phyloP scores from a whole-genome alignment of 371 early-diverging fungal species.

The Circinella umbellata region DNA sequence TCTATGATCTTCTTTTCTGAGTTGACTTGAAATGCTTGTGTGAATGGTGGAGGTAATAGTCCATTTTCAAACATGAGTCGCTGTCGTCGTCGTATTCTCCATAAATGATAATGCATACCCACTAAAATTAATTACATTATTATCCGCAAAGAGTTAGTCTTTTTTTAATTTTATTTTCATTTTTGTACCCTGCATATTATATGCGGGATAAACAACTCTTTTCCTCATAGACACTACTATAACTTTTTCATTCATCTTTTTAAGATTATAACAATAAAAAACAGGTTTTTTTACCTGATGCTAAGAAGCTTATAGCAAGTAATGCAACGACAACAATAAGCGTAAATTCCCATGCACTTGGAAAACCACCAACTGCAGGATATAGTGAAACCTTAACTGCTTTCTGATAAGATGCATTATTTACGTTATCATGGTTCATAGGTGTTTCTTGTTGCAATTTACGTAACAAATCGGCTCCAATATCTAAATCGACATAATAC shows the following conservation, averaged over 20 bases:
- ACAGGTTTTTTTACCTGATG: slow-evolving; percentile 41
- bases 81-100: slow-evolving; percentile 51
- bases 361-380: slow-evolving; percentile 47
- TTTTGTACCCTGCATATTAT: not conserved
- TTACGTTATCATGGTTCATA: slow-evolving; percentile 14
- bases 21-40: slow-evolving; percentile 9
- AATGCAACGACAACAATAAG: slow-evolving; percentile 61
- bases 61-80: slow-evolving; percentile 40
- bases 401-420: slow-evolving; percentile 31
- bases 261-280: not conserved
- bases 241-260: not conserved
- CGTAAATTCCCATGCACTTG: slow-evolving; percentile 64
- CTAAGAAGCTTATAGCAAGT: slow-evolving; percentile 53
- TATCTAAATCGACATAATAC: slow-evolving; percentile 44
- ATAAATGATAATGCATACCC: slow-evolving; percentile 57
- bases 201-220: not conserved
- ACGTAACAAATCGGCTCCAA: slow-evolving; percentile 32
- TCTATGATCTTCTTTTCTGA: slow-evolving; percentile 34
- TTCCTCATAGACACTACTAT: not conserved
- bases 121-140: slow-evolving; percentile 30
- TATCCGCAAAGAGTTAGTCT: not conserved
- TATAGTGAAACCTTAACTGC: slow-evolving; percentile 38
- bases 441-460: slow-evolving; percentile 29
- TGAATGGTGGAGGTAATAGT: slow-evolving; percentile 18
- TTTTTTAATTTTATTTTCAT: not conserved